Percentiles rank a stretch among this genome's conserved stretches.
Conservation (phyloP, 345 rosid genomes). For the Populus nigra region DNA sequence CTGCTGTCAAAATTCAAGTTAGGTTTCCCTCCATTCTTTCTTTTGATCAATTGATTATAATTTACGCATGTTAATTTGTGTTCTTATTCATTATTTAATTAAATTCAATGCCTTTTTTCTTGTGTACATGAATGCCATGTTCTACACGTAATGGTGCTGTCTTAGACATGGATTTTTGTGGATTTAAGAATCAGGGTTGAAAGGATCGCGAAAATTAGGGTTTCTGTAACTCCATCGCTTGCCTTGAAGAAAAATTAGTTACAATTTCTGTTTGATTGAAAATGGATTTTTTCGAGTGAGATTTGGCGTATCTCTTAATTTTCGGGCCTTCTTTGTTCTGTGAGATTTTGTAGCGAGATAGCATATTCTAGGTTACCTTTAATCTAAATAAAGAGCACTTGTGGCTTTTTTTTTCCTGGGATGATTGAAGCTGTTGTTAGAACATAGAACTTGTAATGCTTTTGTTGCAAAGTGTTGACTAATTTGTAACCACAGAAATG, state of each 20-base stretch:
- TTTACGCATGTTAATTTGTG: background rate
- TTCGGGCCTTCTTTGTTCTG: background rate
- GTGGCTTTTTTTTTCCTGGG: background rate
- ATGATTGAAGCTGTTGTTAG: background rate
- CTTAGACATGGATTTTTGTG: background rate
- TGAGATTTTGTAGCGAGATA: background rate
- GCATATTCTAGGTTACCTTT: background rate
- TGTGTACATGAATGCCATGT: background rate
- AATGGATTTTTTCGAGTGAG: background rate
- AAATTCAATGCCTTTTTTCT: background rate
- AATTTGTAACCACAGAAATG: conserved; percentile 67
- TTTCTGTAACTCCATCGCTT: background rate
- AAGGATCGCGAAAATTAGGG: background rate
- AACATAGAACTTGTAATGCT: background rate
- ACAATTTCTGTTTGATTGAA: background rate
- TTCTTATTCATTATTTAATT: background rate
- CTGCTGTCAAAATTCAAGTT: conserved; percentile 88
- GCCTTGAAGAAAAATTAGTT: background rate
- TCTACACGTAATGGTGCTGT: background rate
- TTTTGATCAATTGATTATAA: background rate
- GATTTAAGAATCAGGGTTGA: background rate
- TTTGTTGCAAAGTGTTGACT: conserved; percentile 37
- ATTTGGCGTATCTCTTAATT: no score
- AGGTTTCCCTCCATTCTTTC: background rate
- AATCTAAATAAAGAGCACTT: background rate